These are phyloP conservation scores for Blastomyces gilchristii DNA, from an alignment of 2,329 filamentous ascomycete genomes.

Conservation along the genomic window DNA sequence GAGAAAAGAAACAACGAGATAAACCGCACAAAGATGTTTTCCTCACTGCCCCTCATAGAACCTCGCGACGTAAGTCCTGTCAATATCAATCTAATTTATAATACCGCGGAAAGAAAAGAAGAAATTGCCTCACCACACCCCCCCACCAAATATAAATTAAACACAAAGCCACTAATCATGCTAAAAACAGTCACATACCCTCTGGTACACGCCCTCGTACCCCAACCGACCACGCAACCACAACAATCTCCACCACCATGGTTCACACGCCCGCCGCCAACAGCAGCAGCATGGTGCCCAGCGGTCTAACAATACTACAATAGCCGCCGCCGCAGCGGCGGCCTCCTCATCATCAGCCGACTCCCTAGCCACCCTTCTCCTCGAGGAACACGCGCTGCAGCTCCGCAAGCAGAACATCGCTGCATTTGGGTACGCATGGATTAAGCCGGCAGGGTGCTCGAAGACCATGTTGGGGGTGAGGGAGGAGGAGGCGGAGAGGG, in stretches of 20 bases:
- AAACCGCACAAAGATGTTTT: slow-evolving; percentile 41
- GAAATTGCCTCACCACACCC: no score
- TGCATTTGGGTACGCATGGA: slow-evolving; percentile 81
- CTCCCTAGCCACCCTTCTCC: slow-evolving; percentile 56
- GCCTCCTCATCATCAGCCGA: slow-evolving; percentile 43
- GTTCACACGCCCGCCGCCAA: slow-evolving; percentile 20
- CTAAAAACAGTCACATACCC: slow-evolving; percentile 51
- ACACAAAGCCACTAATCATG: slow-evolving; percentile 16
- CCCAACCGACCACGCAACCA: slow-evolving; percentile 32
- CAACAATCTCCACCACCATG: slow-evolving; percentile 17
- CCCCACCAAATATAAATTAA: not conserved
- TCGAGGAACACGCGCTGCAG: slow-evolving; percentile 67
- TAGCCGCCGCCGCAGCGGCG: slow-evolving; percentile 32
- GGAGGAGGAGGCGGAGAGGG: slow-evolving; percentile 79
- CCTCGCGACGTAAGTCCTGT: slow-evolving; percentile 54
- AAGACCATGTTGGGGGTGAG: slow-evolving; percentile 86
- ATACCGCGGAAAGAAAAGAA: not conserved
- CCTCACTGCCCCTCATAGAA: slow-evolving; percentile 55
- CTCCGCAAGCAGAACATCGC: slow-evolving; percentile 71
- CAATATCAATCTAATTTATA: slow-evolving; percentile 4
- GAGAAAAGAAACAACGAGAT: not conserved
- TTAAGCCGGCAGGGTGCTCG: slow-evolving; percentile 73
- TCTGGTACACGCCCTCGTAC: slow-evolving; percentile 62
- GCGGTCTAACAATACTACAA: slow-evolving; percentile 11
- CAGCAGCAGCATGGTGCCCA: slow-evolving; percentile 23